Base-by-base conservation (phyloP, 352 stramenopile species). In the Elongisporangium anandrum region DNA sequence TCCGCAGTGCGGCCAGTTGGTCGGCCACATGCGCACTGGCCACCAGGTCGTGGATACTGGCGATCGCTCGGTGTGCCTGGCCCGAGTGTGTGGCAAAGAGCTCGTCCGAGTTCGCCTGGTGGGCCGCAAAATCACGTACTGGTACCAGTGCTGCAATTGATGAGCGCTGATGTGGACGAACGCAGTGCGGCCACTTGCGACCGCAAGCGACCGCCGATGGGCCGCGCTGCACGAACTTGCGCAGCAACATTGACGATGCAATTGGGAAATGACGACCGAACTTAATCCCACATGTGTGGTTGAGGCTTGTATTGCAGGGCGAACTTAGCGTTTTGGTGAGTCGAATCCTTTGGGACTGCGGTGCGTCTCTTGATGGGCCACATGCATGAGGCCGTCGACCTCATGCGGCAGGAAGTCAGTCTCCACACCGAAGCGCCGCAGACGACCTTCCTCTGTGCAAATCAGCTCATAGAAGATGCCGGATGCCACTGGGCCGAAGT, bases 41-140 rank as follows among this genome's bases (percentile, higher is more conserved):
- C 1, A 82, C 72, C 13, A 91, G 70, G 24, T 80, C 69, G 48
- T 87, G 74, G 21, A 93, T 79, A 15, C 77, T 49, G 12, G 55
- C 48, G 15, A 93, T 68, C 54, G 86, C 77, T 13, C 57, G 61
- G 13, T 70, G 59, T 6, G 72, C 73, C 41, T 72, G 68, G 9
- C 69, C 63, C 2, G 80, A 60, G 26, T 71, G 61, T 8, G 63
- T 73, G 0, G 63, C 24, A 41, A 90, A 90, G 29, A 71, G 72
- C 60, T 81, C 73, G 53, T 60, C 65, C 22, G 52, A 5, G 26
- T 69, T 48, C 0, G 48, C 54, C 3, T 60, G 50, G 54, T 50
- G 34, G 24, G 59, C 63, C 4, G 66, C 66, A 66, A 67, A 71
- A 12, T 22, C 53, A 51, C 69, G 63, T 8, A 54, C 39, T 19